These are phyloP conservation scores for Tuber melanosporum DNA, from an alignment of 495 filamentous ascomycete species.

Conservation along the genomic window DNA sequence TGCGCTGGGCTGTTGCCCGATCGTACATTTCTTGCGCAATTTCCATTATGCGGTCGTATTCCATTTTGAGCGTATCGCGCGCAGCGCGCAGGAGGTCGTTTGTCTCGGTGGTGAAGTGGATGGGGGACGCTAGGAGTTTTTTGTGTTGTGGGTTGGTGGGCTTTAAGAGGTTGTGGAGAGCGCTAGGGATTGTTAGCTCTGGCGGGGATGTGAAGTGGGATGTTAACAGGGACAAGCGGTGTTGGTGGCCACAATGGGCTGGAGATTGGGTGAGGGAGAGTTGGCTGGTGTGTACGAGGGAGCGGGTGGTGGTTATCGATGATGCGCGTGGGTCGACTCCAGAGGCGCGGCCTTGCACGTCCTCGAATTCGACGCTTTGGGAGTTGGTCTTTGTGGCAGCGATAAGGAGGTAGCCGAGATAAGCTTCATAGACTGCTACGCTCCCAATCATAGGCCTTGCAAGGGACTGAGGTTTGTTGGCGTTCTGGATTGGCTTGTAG, in stretches of 20 bases:
- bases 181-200: constrained; percentile 22
- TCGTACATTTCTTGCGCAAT: constrained; percentile 40
- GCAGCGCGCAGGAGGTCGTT: constrained; percentile 28
- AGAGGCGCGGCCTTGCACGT: constrained; percentile 18
- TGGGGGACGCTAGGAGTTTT: constrained; percentile 17
- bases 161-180: constrained; percentile 14
- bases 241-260: background rate
- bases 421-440: constrained; percentile 37
- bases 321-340: background rate
- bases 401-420: constrained; percentile 39
- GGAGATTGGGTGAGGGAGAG: background rate
- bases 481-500: constrained; percentile 29
- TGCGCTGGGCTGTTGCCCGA: constrained; percentile 35
- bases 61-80: constrained; percentile 29
- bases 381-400: constrained; percentile 25
- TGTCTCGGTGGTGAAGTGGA: constrained; percentile 34
- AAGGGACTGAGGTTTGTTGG: constrained; percentile 10
- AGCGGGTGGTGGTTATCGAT: background rate
- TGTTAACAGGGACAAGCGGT: constrained; percentile 15
- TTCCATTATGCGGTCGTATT: constrained; percentile 37
- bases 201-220: constrained; percentile 24
- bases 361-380: constrained; percentile 36
- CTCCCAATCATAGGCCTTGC: constrained; percentile 29
- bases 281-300: constrained; percentile 8
- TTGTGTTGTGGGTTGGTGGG: constrained; percentile 13